Base-by-base conservation (phyloP, 2,329 filamentous ascomycete species). In the Fusarium nisikadoi region DNA sequence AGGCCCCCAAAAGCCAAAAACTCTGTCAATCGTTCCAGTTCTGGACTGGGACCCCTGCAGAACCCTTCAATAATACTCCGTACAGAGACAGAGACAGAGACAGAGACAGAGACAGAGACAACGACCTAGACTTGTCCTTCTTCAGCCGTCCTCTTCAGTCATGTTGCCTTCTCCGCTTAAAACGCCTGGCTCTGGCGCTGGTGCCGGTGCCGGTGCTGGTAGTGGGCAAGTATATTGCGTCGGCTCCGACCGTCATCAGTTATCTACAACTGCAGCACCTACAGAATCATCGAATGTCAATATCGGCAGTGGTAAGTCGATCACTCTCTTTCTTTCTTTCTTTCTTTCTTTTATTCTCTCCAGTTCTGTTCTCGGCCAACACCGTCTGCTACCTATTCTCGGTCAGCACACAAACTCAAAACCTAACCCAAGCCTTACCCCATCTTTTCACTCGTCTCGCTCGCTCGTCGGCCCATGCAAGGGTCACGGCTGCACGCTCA, bases 161-260 rank as follows among this genome's bases (percentile, higher is more conserved):
- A 72, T 72, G 69, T 61, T 59, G 60, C 60, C 65, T 66, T 54
- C 35, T 55, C 47, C 49, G 47, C 60, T 58, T 36, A 31, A 45
- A 43, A 56, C 52, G 65, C 53, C 57, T 45, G 42, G 27, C 41
- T 23, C n/a, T 56, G 38, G 12, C 19, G 16, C 39, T 52, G 58
- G 61, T 39, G 31, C 35, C 43, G 58, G 61, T 39, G 31, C 35
- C 49, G 63, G 49, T 33, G 59, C 53, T 59, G 63, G 61, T 31
- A 36, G 23, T 52, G 49, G 36, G 16, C 49, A 52, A 23, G 45
- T 57, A 66, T 63, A 56, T 45, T 66, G 65, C 65, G 70, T 67
- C 70, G 70, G 70, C 70, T 72, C 61, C 61, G 70, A 67, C 70
- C 70, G 70, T 46, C 42, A 59, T 47, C 64, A 65, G 64, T 54